Base-by-base conservation (phyloP, 108 stramenopile species). In the Parietichytrium sp. region DNA sequence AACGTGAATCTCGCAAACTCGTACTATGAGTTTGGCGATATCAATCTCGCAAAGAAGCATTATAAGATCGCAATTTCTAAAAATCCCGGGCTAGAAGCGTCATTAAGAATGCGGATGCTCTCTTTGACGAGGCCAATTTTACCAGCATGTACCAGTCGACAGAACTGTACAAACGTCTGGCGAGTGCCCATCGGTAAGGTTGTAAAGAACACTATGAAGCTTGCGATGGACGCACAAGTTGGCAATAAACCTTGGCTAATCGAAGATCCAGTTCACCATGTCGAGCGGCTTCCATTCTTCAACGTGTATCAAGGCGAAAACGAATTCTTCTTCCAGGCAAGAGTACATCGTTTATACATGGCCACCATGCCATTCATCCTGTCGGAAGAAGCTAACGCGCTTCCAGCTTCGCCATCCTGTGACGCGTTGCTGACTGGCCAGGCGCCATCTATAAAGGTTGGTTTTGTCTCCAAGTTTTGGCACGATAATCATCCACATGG, bases 401-500 rank as follows among this genome's bases (percentile, higher is more conserved):
- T 3, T 45, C 52, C 82, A 30, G 83, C 54, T 27, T 42, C 77
- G 23, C 38, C 36, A 7, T 29, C 20, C 12, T 48, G 30, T 29
- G 52, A 23, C 45, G 54, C 51, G 33, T 29, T 13, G 8, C 78
- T 26, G 0, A 51, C 33, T 10, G 25, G n/a, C 16, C 8, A 48
- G 29, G 38, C 16, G 25, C n/a, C 7, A 33, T n/a, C n/a, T n/a
- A 33, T 72, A 4, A 78, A 82, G 10, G 51, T 90, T 4, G 89
- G 84, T 27, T 90, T 90, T 53, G 52, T 90, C 15, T 88, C 88
- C 15, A 88, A 87, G 51, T 87, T 86, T 51, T 89, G 89, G 51
- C 87, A 84, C 4, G 79, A 80, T 2, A 85, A 87, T 54, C 89
- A 91, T 31, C 86, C 89, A 0, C 90, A 91, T 54, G 90, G 90